Percentiles rank a stretch among this genome's conserved stretches.
These are phyloP conservation scores for Halenospora varia DNA, from an alignment of 495 filamentous ascomycete species.

Conservation along the genomic window DNA sequence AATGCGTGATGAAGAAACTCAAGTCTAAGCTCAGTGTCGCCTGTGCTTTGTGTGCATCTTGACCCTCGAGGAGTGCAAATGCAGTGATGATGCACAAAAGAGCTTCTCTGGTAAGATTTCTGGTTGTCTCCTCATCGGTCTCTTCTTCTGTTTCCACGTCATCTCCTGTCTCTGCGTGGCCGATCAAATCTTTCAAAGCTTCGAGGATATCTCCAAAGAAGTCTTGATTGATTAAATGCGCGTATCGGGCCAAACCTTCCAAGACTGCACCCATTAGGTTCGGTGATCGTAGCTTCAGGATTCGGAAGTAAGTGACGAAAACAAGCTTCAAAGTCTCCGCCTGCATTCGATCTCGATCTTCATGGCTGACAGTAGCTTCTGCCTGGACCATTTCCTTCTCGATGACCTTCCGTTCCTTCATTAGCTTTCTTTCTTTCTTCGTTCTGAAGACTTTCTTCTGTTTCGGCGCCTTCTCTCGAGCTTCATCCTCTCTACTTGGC, in stretches of 20 bases:
- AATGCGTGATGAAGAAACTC: conserved; percentile 88
- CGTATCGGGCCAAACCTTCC: conserved; percentile 84
- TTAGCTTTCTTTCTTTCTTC: conserved; percentile 67
- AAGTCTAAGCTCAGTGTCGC: conserved; percentile 76
- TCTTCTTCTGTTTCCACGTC: conserved; percentile 40
- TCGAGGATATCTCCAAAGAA: conserved; percentile 97
- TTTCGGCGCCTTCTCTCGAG: conserved; percentile 56
- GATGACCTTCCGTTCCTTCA: conserved; percentile 78
- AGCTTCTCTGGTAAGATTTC: conserved; percentile 75
- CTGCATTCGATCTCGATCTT: conserved; percentile 89
- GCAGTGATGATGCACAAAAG: conserved; percentile 96
- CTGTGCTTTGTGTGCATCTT: conserved; percentile 68
- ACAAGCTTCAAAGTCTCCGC: conserved; percentile 93
- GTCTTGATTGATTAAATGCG: conserved; percentile 95
- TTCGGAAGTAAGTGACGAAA: conserved; percentile 90
- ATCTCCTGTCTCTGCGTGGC: conserved; percentile 53
- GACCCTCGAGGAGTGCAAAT: conserved; percentile 87
- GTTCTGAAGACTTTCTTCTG: conserved; percentile 65
- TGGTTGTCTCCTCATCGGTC: conserved; percentile 35
- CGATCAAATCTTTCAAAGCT: conserved; percentile 86
- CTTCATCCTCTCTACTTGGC: conserved; percentile 33
- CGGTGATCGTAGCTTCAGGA: conserved; percentile 74
- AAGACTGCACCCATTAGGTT: conserved; percentile 90
- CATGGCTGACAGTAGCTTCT: conserved; percentile 83
- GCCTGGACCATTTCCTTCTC: conserved; percentile 94